These are phyloP conservation scores for Xylariaceae sp. DNA, from an alignment of 2,329 filamentous ascomycete species.

Conservation along the genomic window DNA sequence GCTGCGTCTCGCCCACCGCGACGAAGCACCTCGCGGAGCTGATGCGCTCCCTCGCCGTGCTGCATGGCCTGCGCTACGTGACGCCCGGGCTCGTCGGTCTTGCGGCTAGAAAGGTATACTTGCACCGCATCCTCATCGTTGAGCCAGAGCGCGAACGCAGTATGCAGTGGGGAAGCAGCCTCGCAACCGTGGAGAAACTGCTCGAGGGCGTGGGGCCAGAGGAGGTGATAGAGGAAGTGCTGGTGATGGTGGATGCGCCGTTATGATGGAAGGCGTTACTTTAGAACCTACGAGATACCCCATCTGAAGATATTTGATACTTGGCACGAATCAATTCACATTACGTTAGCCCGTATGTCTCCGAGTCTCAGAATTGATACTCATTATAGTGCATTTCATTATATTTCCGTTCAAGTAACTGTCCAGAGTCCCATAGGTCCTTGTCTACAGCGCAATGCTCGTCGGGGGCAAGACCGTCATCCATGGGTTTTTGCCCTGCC, in stretches of 20 bases:
- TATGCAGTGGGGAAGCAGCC: constrained; percentile 86
- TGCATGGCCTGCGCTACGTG: constrained; percentile 76
- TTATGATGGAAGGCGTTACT: constrained; percentile 26
- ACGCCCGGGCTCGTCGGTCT: constrained; percentile 80
- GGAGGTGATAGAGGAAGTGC: constrained; percentile 61
- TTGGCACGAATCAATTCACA: too few species aligned
- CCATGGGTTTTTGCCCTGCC: too few species aligned
- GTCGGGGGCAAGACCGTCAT: too few species aligned
- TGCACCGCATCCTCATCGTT: constrained; percentile 74
- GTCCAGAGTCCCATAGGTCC: too few species aligned
- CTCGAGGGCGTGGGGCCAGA: constrained; percentile 60
- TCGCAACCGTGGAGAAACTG: constrained; percentile 62
- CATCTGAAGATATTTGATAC: too few species aligned
- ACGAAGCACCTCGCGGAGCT: constrained; percentile 73
- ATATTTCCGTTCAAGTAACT: too few species aligned
- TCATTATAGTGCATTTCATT: too few species aligned
- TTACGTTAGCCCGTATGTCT: too few species aligned
- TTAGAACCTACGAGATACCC: background rate
- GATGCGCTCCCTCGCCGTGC: constrained; percentile 67
- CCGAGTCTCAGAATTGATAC: too few species aligned
- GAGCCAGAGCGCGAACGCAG: constrained; percentile 71
- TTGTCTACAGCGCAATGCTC: too few species aligned
- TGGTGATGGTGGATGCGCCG: constrained; percentile 53
- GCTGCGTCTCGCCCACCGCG: constrained; percentile 72
- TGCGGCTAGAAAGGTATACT: constrained; percentile 81